phyloP scores from a whole-genome alignment of 768 basidiomycete genomes.

The Boletus tylopilopsis region DNA sequence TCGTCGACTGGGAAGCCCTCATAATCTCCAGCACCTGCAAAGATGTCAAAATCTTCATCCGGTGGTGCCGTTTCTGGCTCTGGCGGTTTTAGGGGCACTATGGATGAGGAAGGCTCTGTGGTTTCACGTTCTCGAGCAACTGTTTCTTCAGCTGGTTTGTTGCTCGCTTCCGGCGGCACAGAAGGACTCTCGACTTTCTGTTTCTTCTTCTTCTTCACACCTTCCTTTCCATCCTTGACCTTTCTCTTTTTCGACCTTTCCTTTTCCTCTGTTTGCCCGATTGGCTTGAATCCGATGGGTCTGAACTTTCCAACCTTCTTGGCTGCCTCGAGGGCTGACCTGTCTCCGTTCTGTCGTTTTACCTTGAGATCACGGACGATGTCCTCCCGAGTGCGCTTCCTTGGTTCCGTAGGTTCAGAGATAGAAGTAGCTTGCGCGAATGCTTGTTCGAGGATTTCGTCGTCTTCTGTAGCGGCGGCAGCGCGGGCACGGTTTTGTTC shows the following conservation, averaged over 20 bases:
- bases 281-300: slow-evolving; percentile 64
- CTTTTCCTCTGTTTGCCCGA: slow-evolving; percentile 42
- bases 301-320: slow-evolving; percentile 45
- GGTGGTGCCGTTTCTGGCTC: slow-evolving; percentile 25
- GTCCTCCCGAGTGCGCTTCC: slow-evolving; percentile 78
- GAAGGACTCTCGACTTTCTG: slow-evolving; percentile 38
- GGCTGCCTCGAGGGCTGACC: slow-evolving; percentile 30
- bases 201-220: slow-evolving; percentile 62
- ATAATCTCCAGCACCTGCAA: slow-evolving; percentile 82
- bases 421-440: slow-evolving; percentile 46
- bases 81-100: slow-evolving; percentile 3
- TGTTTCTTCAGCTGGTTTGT: neutral
- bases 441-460: slow-evolving; percentile 77
- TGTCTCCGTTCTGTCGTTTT: slow-evolving; percentile 39
- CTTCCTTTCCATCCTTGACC: slow-evolving; percentile 35
- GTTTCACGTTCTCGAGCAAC: neutral
- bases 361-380: slow-evolving; percentile 70
- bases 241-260: slow-evolving; percentile 48
- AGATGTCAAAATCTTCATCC: slow-evolving; percentile 78
- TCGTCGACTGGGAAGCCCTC: slow-evolving; percentile 61
- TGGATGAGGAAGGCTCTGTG: slow-evolving; percentile 5
- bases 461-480: slow-evolving; percentile 58
- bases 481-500: slow-evolving; percentile 77
- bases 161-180: slow-evolving; percentile 13
- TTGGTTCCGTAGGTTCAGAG: slow-evolving; percentile 30